These are phyloP conservation scores for Yamadazyma conglobata DNA, from an alignment of 1,139 yeast genomes.

Conservation along the genomic window DNA sequence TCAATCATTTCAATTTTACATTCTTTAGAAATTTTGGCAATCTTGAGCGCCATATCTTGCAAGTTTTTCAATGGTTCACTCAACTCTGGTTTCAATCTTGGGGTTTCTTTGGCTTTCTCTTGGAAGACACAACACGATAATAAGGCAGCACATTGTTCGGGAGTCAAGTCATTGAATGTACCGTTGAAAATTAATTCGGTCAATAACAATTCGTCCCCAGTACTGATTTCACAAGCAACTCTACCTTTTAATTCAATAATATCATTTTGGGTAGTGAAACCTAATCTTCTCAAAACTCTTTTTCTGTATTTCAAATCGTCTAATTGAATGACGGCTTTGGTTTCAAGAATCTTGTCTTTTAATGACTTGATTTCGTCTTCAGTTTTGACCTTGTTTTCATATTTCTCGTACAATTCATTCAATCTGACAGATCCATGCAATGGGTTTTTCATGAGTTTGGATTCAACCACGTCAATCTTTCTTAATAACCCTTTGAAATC, in stretches of 20 bases:
- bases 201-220: slow-evolving; percentile 86
- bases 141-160: slow-evolving; percentile 90
- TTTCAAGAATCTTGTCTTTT: slow-evolving; percentile 67
- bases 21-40: slow-evolving; percentile 85
- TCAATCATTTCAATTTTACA: slow-evolving; percentile 86
- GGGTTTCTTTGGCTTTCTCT: slow-evolving; percentile 87
- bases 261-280: slow-evolving; percentile 78
- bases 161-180: slow-evolving; percentile 78
- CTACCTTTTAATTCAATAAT: slow-evolving; percentile 94
- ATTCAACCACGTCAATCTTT: slow-evolving; percentile 78
- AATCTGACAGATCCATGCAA: slow-evolving; percentile 64
- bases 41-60: slow-evolving; percentile 85
- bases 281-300: slow-evolving; percentile 77
- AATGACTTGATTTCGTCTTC: slow-evolving; percentile 59
- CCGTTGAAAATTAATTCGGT: slow-evolving; percentile 95
- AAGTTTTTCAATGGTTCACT: slow-evolving; percentile 84
- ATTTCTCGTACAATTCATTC: slow-evolving; percentile 58
- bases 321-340: slow-evolving; percentile 87
- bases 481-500: slow-evolving; percentile 68
- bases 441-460: slow-evolving; percentile 68
- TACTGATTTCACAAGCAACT: slow-evolving; percentile 91
- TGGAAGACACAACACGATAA: slow-evolving; percentile 95
- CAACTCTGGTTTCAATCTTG: slow-evolving; percentile 80
- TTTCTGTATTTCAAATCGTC: slow-evolving; percentile 92
- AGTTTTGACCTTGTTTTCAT: slow-evolving; percentile 59